phyloP scores from a whole-genome alignment of 1,139 yeast genomes.

The Debaryomyces psychrophilus region DNA sequence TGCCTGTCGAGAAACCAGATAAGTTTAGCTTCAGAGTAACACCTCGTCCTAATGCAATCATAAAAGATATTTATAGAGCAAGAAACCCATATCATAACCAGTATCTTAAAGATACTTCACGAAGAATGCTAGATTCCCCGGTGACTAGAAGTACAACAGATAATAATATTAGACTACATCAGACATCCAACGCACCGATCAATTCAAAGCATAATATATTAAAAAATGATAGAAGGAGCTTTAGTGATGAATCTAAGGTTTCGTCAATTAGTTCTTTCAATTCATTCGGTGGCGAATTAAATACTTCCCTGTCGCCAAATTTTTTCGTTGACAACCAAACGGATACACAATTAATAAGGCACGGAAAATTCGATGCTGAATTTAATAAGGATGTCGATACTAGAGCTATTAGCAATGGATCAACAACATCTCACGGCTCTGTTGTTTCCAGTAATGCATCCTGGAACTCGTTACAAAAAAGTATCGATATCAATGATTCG shows the following conservation, averaged over 20 bases:
- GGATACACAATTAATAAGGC: background rate
- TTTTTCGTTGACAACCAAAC: background rate
- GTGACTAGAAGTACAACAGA: slow-evolving; percentile 1
- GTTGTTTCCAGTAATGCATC: slow-evolving; percentile 21
- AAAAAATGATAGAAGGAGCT: slow-evolving; percentile 34
- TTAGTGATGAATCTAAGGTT: slow-evolving; percentile 43
- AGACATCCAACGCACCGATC: slow-evolving; percentile 17
- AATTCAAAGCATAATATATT: slow-evolving; percentile 8
- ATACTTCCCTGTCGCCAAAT: slow-evolving; percentile 15
- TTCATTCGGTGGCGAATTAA: slow-evolving; percentile 38
- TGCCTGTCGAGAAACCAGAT: background rate
- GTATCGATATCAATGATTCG: slow-evolving; percentile 31
- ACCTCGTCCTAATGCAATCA: background rate
- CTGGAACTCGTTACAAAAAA: slow-evolving; percentile 42
- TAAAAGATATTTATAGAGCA: background rate
- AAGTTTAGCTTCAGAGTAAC: background rate
- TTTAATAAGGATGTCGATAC: background rate
- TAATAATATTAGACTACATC: background rate
- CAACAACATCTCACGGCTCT: slow-evolving; percentile 4
- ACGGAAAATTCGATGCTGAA: background rate
- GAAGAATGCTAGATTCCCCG: background rate
- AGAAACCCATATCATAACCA: background rate
- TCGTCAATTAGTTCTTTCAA: slow-evolving; percentile 45
- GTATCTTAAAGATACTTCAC: background rate
- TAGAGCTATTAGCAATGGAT: background rate